Percentiles rank a stretch among this genome's conserved stretches.
Evolutionary conservation across 2,329 filamentous ascomycete species (phyloP).

Genomic region (Alternaria brassicicola): DNA sequence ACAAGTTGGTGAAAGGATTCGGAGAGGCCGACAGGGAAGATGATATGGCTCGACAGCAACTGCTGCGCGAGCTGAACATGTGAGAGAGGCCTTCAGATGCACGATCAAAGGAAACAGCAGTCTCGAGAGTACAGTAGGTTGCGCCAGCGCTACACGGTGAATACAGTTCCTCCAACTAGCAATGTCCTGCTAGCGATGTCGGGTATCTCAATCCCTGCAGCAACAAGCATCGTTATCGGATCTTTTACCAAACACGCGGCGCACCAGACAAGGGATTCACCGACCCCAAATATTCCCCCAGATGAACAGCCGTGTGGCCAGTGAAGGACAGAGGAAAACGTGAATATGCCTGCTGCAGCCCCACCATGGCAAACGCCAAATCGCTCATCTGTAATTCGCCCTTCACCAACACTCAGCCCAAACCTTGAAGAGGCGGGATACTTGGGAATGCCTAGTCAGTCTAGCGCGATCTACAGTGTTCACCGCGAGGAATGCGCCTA

Average conservation of each 20-base stretch:
- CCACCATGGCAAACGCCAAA: slow-evolving; percentile 5
- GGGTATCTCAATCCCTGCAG: slow-evolving; percentile 9
- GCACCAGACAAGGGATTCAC: slow-evolving; percentile 4
- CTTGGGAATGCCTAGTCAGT: slow-evolving; percentile 13
- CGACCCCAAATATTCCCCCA: neutral
- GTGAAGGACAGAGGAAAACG: neutral
- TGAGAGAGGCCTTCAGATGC: neutral
- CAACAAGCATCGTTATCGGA: slow-evolving; percentile 9
- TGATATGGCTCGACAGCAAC: slow-evolving; percentile 3
- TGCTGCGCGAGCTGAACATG: slow-evolving; percentile 1
- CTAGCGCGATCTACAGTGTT: slow-evolving; percentile 17
- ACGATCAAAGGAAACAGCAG: neutral
- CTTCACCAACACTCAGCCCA: slow-evolving; percentile 6
- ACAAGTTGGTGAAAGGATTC: slow-evolving; percentile 15
- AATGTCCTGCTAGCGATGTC: slow-evolving; percentile 1
- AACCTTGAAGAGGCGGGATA: slow-evolving; percentile 8
- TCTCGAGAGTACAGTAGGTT: neutral
- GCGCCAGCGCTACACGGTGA: neutral
- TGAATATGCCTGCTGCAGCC: slow-evolving; percentile 3
- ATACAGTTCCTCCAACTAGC: neutral
- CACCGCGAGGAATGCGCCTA: slow-evolving; percentile 13
- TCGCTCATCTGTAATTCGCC: slow-evolving; percentile 12
- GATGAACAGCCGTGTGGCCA: neutral
- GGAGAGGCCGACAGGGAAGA: slow-evolving; percentile 30
- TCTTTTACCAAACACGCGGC: slow-evolving; percentile 6